These are phyloP conservation scores for Amniculicola lignicola DNA, from an alignment of 495 filamentous ascomycete genomes.

Conservation along the genomic window DNA sequence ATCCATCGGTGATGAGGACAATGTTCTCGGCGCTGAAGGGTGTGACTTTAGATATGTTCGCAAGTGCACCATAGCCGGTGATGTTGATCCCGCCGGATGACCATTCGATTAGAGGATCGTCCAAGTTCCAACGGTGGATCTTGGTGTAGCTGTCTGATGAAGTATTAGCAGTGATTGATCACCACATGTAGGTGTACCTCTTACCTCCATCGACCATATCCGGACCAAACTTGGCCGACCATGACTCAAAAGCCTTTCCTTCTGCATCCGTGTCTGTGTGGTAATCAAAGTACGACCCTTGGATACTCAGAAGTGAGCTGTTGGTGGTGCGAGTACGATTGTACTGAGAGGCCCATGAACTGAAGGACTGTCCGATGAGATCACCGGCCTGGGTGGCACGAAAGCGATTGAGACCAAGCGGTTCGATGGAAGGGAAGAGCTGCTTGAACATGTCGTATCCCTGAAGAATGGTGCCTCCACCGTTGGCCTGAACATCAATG, in stretches of 20 bases:
- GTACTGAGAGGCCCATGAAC: slow-evolving; percentile 28
- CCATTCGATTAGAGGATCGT: slow-evolving; percentile 12
- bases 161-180: background rate
- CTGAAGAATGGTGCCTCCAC: slow-evolving; percentile 41
- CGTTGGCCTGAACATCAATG: slow-evolving; percentile 40
- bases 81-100: slow-evolving; percentile 36
- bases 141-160: slow-evolving; percentile 30
- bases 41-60: slow-evolving; percentile 42
- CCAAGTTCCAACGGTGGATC: slow-evolving; percentile 31
- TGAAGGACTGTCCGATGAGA: slow-evolving; percentile 47
- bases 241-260: slow-evolving; percentile 21
- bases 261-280: slow-evolving; percentile 20
- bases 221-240: slow-evolving; percentile 34
- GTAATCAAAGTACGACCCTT: slow-evolving; percentile 29
- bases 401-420: slow-evolving; percentile 47
- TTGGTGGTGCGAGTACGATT: slow-evolving; percentile 6
- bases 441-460: slow-evolving; percentile 45
- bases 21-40: slow-evolving; percentile 37
- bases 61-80: slow-evolving; percentile 31
- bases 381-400: slow-evolving; percentile 46
- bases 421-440: slow-evolving; percentile 45
- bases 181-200: slow-evolving; percentile 1
- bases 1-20: slow-evolving; percentile 51
- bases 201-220: slow-evolving; percentile 20
- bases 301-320: background rate